Evolutionary conservation across 202 grass and related monocot species (phyloP), one percentile per base, ranked within the genome.

Genomic region (Brachypodium distachyon): DNA sequence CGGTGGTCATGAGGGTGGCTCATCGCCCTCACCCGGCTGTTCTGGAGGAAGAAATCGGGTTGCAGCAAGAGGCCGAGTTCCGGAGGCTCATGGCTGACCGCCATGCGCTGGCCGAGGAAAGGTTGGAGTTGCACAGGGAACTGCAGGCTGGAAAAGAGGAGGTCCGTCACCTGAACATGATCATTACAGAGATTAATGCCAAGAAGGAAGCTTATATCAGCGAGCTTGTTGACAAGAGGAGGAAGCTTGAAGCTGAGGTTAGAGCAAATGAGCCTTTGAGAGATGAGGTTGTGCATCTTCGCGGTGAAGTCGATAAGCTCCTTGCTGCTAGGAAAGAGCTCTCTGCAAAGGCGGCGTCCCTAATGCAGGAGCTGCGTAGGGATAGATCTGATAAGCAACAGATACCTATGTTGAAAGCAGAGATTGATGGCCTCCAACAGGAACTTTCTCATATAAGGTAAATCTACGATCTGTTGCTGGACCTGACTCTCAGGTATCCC

Each of bases 161-260:
- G 82, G 59, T 88, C 51, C 61, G 23, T 28, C 61, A 86, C 19
- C 53, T 91, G 64, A 84, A 83, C 17, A 37, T 84, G 67, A 80
- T 91, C 44, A 79, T 92, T 29, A 33, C 76, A 44, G 77, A 90
- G 54, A 87, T 97, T 60, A 90, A 31, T 53, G 80, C 59, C 62
- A 85, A 92, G 66, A 94, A 93, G 66, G 94, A 97, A 82, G 57
- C 73, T 72, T 82, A 82, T 86, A 82, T 81, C 9, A 61, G 59
- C 53, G 87, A 92, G 79, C 78, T 90, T 61, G 76, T 97, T 40
- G 87, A 92, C 82, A 94, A 90, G 73, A 84, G 72, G 25, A 79
- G 82, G 81, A 87, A 91, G 63, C 91, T 94, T 50, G 94, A 97
- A 78, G 67, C 84, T 61, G 94, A 94, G 56, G 81, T 90, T 61